Conservation (phyloP, 108 stramenopile species). For the Phaeodactylum tricornutum region DNA sequence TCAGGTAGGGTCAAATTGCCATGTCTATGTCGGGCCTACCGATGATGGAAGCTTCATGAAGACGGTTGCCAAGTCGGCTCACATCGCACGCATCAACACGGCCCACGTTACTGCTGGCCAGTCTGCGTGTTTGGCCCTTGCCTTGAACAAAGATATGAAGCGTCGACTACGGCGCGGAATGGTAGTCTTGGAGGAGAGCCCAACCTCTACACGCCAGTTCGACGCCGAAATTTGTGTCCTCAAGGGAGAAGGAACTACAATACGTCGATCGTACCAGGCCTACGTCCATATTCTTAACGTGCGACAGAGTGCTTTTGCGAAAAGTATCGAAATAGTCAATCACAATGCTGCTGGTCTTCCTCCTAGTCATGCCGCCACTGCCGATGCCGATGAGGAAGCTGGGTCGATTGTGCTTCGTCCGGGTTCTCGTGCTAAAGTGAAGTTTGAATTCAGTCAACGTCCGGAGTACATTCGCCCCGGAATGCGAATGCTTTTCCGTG, state of each 20-base stretch:
- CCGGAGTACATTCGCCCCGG: slow-evolving; percentile 81
- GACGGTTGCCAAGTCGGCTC: slow-evolving; percentile 78
- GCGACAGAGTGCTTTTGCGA: slow-evolving; percentile 70
- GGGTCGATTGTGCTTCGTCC: slow-evolving; percentile 61
- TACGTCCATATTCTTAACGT: slow-evolving; percentile 84
- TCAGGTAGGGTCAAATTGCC: slow-evolving; percentile 42
- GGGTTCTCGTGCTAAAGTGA: slow-evolving; percentile 71
- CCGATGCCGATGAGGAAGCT: slow-evolving; percentile 37
- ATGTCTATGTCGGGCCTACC: slow-evolving; percentile 79
- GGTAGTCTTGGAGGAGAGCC: slow-evolving; percentile 67
- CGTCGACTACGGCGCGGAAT: slow-evolving; percentile 77
- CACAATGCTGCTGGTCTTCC: slow-evolving; percentile 39
- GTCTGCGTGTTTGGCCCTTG: slow-evolving; percentile 68
- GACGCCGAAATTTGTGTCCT: slow-evolving; percentile 87
- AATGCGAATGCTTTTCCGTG: slow-evolving; percentile 83
- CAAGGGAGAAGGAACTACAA: slow-evolving; percentile 79
- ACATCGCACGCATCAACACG: slow-evolving; percentile 75
- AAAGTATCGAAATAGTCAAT: slow-evolving; percentile 72
- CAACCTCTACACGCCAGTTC: slow-evolving; percentile 65
- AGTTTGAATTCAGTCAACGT: slow-evolving; percentile 73
- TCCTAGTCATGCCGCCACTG: slow-evolving; percentile 42
- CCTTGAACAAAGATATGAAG: slow-evolving; percentile 60
- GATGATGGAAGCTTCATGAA: slow-evolving; percentile 76
- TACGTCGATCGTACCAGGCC: slow-evolving; percentile 69
- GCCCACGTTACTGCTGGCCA: slow-evolving; percentile 70